Evolutionary conservation across 805 yeast genomes (phyloP).

Genomic region (Vanderwaltozyma polyspora): DNA sequence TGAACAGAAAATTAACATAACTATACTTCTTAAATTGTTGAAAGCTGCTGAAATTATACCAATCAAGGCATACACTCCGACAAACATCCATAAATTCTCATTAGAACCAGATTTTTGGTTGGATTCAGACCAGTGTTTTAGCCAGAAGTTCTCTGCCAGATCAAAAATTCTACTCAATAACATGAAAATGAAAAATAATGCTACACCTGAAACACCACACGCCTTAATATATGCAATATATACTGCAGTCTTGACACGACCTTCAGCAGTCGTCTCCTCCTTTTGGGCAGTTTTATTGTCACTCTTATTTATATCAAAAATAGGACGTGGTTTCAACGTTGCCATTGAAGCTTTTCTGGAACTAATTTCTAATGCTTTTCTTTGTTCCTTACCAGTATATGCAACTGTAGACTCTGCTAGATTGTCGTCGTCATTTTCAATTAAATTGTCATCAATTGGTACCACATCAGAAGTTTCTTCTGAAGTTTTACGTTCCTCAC

Average conservation of each 20-base stretch:
- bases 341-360: constrained; percentile 54
- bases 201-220: constrained; percentile 42
- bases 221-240: constrained; percentile 48
- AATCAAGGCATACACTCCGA: constrained; percentile 43
- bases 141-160: constrained; percentile 46
- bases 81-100: constrained; percentile 33
- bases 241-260: constrained; percentile 44
- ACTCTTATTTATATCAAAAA: constrained; percentile 18
- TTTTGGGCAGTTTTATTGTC: constrained; percentile 35
- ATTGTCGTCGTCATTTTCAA: constrained; percentile 5
- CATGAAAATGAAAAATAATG: constrained; percentile 29
- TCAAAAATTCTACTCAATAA: constrained; percentile 29
- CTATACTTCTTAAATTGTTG: constrained; percentile 34
- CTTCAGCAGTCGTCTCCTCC: constrained; percentile 44
- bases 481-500: constrained; percentile 7
- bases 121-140: constrained; percentile 58
- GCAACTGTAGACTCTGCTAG: constrained; percentile 1
- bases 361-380: constrained; percentile 5
- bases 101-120: constrained; percentile 34
- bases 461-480: constrained; percentile 17
- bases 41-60: constrained; percentile 44
- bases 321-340: constrained; percentile 37
- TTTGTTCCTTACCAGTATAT: constrained; percentile 3
- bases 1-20: constrained; percentile 43
- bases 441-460: constrained; percentile 7